A percentile compares a stretch with the other conserved stretches of the same genome.
Evolutionary conservation across 2,329 filamentous ascomycete species (phyloP).

Genomic region (Tolypocladium guangdongense): DNA sequence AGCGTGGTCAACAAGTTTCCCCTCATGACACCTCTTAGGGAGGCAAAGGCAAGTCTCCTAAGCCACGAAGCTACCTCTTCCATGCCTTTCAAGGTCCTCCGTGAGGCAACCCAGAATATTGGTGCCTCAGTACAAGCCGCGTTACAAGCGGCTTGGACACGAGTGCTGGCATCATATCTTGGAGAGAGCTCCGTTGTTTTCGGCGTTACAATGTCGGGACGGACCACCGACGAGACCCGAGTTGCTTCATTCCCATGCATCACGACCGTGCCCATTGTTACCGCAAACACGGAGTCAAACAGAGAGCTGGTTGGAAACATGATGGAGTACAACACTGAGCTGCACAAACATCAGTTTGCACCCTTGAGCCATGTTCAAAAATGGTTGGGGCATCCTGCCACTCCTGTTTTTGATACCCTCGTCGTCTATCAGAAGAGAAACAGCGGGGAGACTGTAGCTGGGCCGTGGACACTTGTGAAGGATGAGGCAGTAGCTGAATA

Average conservation of each 20-base stretch:
- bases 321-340: constrained; percentile 51
- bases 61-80: constrained; percentile 23
- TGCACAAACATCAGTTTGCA: constrained; percentile 61
- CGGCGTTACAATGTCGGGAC: constrained; percentile 69
- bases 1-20: constrained; percentile 63
- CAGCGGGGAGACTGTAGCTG: constrained; percentile 9
- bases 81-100: constrained; percentile 35
- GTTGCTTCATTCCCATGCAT: constrained; percentile 65
- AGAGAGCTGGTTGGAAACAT: constrained; percentile 47
- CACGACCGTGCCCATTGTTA: constrained; percentile 64
- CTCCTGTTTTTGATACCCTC: constrained; percentile 70
- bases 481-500: constrained; percentile 69
- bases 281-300: constrained; percentile 43
- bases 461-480: constrained; percentile 47
- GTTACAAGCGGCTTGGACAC: constrained; percentile 68
- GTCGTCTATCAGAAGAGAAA: constrained; percentile 66
- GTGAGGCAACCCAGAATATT: constrained; percentile 39
- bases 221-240: constrained; percentile 49
- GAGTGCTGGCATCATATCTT: constrained; percentile 62
- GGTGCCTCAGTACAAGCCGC: constrained; percentile 68
- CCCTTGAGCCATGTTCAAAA: constrained; percentile 63
- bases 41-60: constrained; percentile 20
- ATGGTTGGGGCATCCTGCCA: constrained; percentile 54
- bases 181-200: constrained; percentile 68
- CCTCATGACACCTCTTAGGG: constrained; percentile 53